A percentile compares a stretch with the other conserved stretches of the same genome.
Conservation (phyloP, 768 basidiomycete genomes). For the Panaeolus papilionaceus region DNA sequence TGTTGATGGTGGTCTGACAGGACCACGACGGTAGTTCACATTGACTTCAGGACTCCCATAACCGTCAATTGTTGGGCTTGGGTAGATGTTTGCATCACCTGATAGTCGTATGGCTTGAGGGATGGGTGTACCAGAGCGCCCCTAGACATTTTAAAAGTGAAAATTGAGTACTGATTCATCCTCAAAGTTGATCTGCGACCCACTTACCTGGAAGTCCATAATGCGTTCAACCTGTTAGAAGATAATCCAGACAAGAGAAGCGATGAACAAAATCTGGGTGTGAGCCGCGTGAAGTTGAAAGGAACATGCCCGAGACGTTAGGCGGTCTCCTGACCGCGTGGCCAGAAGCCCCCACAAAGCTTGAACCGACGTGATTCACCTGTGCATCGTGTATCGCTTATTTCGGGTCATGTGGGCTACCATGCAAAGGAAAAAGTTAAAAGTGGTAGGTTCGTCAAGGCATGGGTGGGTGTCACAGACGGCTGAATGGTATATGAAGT, state of each 20-base stretch:
- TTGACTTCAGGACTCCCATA: constrained; percentile 1
- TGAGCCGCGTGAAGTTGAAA: not conserved
- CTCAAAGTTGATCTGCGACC: not conserved
- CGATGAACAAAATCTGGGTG: not conserved
- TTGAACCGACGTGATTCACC: constrained; percentile 2
- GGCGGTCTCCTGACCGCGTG: constrained; percentile 13
- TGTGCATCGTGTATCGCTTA: not conserved
- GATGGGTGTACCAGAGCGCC: not conserved
- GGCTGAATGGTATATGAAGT: not conserved
- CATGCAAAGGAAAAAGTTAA: not conserved
- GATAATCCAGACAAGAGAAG: not conserved
- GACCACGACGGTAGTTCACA: not conserved
- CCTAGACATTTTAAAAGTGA: not conserved
- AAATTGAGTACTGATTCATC: not conserved
- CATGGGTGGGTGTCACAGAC: not conserved
- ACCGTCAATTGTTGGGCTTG: constrained; percentile 8
- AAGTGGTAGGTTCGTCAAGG: not conserved
- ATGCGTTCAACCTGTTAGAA: not conserved
- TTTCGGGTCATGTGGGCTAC: not conserved
- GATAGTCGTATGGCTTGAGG: constrained; percentile 9
- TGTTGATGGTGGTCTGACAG: not conserved
- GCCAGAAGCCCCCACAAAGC: not conserved
- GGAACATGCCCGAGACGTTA: constrained; percentile 1
- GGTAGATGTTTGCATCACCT: not conserved
- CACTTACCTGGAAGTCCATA: constrained; percentile 1